Percentiles rank a stretch among this genome's conserved stretches.
phyloP scores from a whole-genome alignment of 768 basidiomycete genomes.

The Clitopilus passeckerianus region DNA sequence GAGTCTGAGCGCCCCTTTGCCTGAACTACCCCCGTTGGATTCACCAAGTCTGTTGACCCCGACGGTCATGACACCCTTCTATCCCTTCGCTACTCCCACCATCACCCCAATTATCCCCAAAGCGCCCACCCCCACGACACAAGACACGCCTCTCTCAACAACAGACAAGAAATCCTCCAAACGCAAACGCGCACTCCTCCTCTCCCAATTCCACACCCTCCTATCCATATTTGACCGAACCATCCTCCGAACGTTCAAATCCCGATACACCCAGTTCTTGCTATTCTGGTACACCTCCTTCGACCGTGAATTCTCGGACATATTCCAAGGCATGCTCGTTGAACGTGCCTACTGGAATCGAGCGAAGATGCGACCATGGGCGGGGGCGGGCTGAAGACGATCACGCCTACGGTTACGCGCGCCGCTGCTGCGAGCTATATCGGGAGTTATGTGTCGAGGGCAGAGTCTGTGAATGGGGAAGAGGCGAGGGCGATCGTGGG shows the following conservation, averaged over 20 bases:
- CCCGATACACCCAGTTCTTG: slow-evolving; percentile 95
- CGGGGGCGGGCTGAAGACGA: slow-evolving; percentile 12
- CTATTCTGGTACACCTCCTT: slow-evolving; percentile 95
- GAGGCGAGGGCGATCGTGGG: slow-evolving; percentile 68
- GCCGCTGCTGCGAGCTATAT: slow-evolving; percentile 94
- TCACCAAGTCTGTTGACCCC: slow-evolving; percentile 14
- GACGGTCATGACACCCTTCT: slow-evolving; percentile 21
- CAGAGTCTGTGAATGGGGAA: slow-evolving; percentile 75
- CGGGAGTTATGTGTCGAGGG: slow-evolving; percentile 87
- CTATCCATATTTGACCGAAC: slow-evolving; percentile 91
- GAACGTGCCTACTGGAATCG: slow-evolving; percentile 71
- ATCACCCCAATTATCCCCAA: slow-evolving; percentile 16
- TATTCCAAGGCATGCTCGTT: slow-evolving; percentile 93
- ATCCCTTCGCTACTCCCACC: slow-evolving; percentile 14
- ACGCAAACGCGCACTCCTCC: slow-evolving; percentile 28
- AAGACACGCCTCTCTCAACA: slow-evolving; percentile 1
- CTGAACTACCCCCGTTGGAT: slow-evolving; percentile 28
- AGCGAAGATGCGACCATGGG: slow-evolving; percentile 11
- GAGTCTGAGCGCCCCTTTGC: slow-evolving; percentile 16
- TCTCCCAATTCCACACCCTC: slow-evolving; percentile 77
- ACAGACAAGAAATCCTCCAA: slow-evolving; percentile 11
- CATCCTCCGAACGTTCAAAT: slow-evolving; percentile 94
- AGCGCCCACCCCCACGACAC: slow-evolving; percentile 5
- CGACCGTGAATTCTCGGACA: slow-evolving; percentile 82
- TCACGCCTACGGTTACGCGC: slow-evolving; percentile 69